phyloP scores from a whole-genome alignment of 1,284 basidiomycete genomes.

The Ceratobasidium sp. region DNA sequence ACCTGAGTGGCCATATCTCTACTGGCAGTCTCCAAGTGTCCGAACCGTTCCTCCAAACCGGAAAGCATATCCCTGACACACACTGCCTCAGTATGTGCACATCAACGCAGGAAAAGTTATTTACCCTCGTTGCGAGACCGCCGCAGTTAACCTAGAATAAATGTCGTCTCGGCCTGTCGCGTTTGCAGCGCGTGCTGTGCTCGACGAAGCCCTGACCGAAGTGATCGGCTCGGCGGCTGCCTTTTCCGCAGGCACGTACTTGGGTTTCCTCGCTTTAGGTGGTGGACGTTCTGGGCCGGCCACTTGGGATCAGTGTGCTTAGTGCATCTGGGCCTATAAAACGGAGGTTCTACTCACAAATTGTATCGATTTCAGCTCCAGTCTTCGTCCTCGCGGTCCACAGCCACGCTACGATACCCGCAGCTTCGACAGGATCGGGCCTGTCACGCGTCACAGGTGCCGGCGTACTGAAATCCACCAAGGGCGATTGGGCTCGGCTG shows the following conservation, averaged over 20 bases:
- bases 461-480: constrained; percentile 42
- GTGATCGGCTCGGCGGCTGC: neutral
- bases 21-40: constrained; percentile 72
- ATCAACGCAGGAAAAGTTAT: neutral
- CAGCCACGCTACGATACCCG: constrained; percentile 45
- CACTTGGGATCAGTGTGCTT: constrained; percentile 29
- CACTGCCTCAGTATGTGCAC: neutral
- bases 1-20: constrained; percentile 74
- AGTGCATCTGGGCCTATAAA: neutral
- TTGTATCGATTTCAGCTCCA: constrained; percentile 45
- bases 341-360: constrained; percentile 25
- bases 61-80: constrained; percentile 44
- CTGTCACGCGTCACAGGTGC: constrained; percentile 8
- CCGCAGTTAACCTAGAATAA: constrained; percentile 64
- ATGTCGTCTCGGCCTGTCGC: constrained; percentile 55
- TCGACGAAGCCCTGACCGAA: constrained; percentile 17
- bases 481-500: constrained; percentile 38
- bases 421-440: constrained; percentile 9
- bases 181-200: constrained; percentile 2
- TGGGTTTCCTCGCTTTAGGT: constrained; percentile 27
- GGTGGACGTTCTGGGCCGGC: constrained; percentile 48
- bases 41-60: constrained; percentile 71
- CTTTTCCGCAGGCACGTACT: constrained; percentile 37
- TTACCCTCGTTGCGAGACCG: constrained; percentile 73
- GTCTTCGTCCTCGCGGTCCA: constrained; percentile 41